These are phyloP conservation scores for Solanum ossicruentum DNA, from an alignment of 257 asterid genomes.

Conservation along the genomic window DNA sequence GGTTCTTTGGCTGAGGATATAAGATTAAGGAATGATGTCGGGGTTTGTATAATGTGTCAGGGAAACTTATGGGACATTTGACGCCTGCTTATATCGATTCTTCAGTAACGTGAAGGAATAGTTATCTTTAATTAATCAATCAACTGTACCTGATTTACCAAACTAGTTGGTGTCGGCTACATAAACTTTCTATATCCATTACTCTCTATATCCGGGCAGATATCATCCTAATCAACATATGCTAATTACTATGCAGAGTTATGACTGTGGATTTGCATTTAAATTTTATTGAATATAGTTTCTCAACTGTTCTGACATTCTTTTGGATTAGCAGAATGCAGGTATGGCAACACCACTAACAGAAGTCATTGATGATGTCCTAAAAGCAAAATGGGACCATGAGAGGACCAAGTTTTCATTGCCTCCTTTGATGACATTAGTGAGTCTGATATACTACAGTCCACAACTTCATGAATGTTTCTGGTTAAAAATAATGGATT, in stretches of 20 bases:
- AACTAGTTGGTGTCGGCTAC: not conserved
- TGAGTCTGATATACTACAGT: slow-evolving; percentile 22
- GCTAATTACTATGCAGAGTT: not conserved
- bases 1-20: not conserved
- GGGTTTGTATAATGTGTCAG: not conserved
- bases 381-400: slow-evolving; percentile 87
- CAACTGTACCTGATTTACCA: not conserved
- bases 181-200: not conserved
- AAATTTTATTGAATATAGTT: not conserved
- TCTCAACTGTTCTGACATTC: not conserved
- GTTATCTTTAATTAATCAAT: not conserved
- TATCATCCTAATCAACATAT: not conserved
- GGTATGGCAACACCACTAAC: slow-evolving; percentile 40
- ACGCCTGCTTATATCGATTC: not conserved
- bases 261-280: not conserved
- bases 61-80: not conserved
- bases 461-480: not conserved
- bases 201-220: not conserved
- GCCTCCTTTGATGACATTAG: slow-evolving; percentile 93
- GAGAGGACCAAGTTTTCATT: slow-evolving; percentile 71
- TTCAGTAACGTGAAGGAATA: not conserved
- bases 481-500: not conserved
- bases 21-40: not conserved
- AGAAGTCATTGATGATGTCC: slow-evolving; percentile 55
- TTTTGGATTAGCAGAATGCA: slow-evolving; percentile 43